These are phyloP conservation scores for Aphanoascus verrucosus DNA, from an alignment of 2,329 filamentous ascomycete species.

Conservation along the genomic window DNA sequence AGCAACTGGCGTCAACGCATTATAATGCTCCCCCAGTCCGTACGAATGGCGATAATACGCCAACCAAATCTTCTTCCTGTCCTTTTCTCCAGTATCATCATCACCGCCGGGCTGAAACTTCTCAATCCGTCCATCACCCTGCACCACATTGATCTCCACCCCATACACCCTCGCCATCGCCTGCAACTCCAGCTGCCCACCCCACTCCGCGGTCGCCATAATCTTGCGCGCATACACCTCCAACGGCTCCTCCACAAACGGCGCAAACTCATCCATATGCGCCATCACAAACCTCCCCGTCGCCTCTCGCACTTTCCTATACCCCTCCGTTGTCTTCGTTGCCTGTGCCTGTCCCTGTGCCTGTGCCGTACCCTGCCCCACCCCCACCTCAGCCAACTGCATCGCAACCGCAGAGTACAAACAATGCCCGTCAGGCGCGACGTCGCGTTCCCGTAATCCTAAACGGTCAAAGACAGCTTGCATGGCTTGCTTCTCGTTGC, in stretches of 20 bases:
- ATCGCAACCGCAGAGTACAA: slow-evolving; percentile 86
- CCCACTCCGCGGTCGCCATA: slow-evolving; percentile 85
- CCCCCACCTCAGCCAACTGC: slow-evolving; percentile 51
- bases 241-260: slow-evolving; percentile 76
- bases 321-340: slow-evolving; percentile 36
- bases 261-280: slow-evolving; percentile 69
- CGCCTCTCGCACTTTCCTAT: slow-evolving; percentile 56
- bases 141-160: slow-evolving; percentile 72
- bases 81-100: slow-evolving; percentile 32
- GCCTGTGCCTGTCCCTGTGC: slow-evolving; percentile 8
- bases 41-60: slow-evolving; percentile 93
- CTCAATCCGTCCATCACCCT: slow-evolving; percentile 68
- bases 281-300: slow-evolving; percentile 67
- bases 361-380: slow-evolving; percentile 26
- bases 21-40: slow-evolving; percentile 94
- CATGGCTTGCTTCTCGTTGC: slow-evolving; percentile 61
- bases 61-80: slow-evolving; percentile 59
- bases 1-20: slow-evolving; percentile 55
- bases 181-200: slow-evolving; percentile 79
- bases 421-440: slow-evolving; percentile 87
- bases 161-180: slow-evolving; percentile 73
- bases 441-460: slow-evolving; percentile 61
- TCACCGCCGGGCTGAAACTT: slow-evolving; percentile 51
- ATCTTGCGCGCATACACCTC: slow-evolving; percentile 65
- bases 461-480: slow-evolving; percentile 52